Base-by-base conservation (phyloP, 768 basidiomycete species). In the Nidularia pulvinata region DNA sequence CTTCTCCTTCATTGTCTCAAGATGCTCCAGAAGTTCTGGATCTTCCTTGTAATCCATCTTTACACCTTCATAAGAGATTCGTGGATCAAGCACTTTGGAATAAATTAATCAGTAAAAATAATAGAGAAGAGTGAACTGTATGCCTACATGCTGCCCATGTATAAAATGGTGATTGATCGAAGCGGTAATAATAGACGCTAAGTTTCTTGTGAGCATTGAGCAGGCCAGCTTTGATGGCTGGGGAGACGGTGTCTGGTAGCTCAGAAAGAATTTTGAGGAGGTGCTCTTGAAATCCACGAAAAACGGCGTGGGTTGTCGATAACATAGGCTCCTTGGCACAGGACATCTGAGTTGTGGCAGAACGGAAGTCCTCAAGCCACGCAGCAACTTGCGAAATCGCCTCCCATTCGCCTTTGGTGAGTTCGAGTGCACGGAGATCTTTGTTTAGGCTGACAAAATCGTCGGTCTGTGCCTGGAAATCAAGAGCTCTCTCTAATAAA, bases 311-410 rank as follows among this genome's bases (percentile, higher is more conserved):
- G 0, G 60, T 62, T 0, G 63, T 56, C 0, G 69, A 71, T 10
- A 71, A 58, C 63, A 66, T 70, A 1, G 68, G 58, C 2, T 50
- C 48, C 35, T 59, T 62, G 1, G 67, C 70, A 10, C 66, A 44
- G 0, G 68, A 71, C 69, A 71, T 72, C 45, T 68, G 57, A 0
- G 62, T 64, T 6, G 69, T 72, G 7, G 71, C 70, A 30, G 47
- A 43, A 6, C 63, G 59, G 49, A 69, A 74, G 7, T 52, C 47
- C 32, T 61, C 32, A 0, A 74, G 57, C 70, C 69, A 73, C 0
- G 48, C 33, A 1, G 55, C 34, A 11, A 68, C 60, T n/a, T 56
- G 33, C 4, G 51, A n/a, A n/a, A 72, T 58, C 3, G 60, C 51
- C 3, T 36, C 42, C 72, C 70, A 74, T n/a, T 74, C 70, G 2